phyloP scores from a whole-genome alignment of 345 rosid genomes.

The Ceriops tagal region DNA sequence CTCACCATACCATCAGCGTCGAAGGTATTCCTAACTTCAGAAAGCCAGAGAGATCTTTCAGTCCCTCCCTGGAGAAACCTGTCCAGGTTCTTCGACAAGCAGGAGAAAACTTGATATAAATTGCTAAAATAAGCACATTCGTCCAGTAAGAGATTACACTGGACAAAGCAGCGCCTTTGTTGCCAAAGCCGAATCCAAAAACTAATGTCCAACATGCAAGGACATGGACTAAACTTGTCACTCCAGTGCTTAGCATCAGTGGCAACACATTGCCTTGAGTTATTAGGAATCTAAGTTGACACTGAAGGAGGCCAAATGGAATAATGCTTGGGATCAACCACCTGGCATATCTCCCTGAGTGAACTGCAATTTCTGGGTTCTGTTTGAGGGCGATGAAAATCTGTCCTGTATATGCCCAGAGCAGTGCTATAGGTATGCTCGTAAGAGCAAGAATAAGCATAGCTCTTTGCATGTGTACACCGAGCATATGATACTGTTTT shows the following conservation, averaged over 20 bases:
- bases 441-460: constrained; percentile 25
- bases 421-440: constrained; percentile 27
- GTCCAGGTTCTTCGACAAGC: constrained; percentile 33
- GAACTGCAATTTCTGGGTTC: constrained; percentile 21
- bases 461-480: constrained; percentile 35
- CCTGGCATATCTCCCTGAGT: constrained; percentile 24
- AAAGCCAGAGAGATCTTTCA: constrained; percentile 22
- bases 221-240: constrained; percentile 29
- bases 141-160: constrained; percentile 32
- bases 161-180: constrained; percentile 37
- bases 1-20: constrained; percentile 39
- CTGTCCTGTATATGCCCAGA: constrained; percentile 23
- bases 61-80: constrained; percentile 28
- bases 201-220: constrained; percentile 29
- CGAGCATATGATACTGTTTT: constrained; percentile 30
- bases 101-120: constrained; percentile 32
- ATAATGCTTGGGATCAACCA: constrained; percentile 34
- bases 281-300: constrained; percentile 34
- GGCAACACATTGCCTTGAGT: constrained; percentile 25
- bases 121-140: constrained; percentile 30
- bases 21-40: constrained; percentile 33
- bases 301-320: constrained; percentile 35
- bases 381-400: constrained; percentile 24
- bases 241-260: constrained; percentile 22
- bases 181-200: constrained; percentile 26